Conservation (phyloP, 1,284 basidiomycete species). For the Malassezia obtusa region DNA sequence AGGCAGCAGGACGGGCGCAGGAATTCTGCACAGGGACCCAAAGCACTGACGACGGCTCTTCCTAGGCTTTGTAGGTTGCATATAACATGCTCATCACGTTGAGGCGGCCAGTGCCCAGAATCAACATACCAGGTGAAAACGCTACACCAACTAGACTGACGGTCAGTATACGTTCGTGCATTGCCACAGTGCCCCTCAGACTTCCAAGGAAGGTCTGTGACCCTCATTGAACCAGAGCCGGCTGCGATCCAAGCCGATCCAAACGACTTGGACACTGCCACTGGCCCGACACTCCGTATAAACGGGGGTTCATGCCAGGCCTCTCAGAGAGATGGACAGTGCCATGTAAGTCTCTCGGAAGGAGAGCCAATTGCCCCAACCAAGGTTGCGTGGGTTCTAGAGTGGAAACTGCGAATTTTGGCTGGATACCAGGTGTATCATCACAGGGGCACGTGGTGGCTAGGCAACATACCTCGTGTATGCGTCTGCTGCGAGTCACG, state of each 20-base stretch:
- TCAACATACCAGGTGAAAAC: background rate
- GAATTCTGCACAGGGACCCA: background rate
- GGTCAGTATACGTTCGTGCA: background rate
- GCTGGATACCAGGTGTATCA: conserved; percentile 49
- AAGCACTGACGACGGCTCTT: conserved; percentile 48
- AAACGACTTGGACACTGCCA: conserved; percentile 36
- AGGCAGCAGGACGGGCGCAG: background rate
- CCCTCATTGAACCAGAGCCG: conserved; percentile 48
- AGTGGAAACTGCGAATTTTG: conserved; percentile 50
- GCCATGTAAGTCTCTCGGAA: conserved; percentile 39
- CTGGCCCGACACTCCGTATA: conserved; percentile 40
- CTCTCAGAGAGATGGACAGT: conserved; percentile 38
- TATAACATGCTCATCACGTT: conserved; percentile 38
- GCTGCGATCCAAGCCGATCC: conserved; percentile 46
- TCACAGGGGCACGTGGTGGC: conserved; percentile 28
- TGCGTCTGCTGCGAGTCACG: background rate
- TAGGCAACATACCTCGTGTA: background rate
- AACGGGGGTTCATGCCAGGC: conserved; percentile 44
- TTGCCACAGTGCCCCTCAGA: conserved; percentile 31
- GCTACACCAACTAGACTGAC: background rate
- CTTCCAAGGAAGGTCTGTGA: conserved; percentile 49
- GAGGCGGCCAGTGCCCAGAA: background rate
- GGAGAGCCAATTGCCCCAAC: conserved; percentile 44
- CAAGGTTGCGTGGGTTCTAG: conserved; percentile 42
- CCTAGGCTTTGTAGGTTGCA: conserved; percentile 44